Base-by-base conservation (phyloP, 108 stramenopile species). In the Fragilaria radians region DNA sequence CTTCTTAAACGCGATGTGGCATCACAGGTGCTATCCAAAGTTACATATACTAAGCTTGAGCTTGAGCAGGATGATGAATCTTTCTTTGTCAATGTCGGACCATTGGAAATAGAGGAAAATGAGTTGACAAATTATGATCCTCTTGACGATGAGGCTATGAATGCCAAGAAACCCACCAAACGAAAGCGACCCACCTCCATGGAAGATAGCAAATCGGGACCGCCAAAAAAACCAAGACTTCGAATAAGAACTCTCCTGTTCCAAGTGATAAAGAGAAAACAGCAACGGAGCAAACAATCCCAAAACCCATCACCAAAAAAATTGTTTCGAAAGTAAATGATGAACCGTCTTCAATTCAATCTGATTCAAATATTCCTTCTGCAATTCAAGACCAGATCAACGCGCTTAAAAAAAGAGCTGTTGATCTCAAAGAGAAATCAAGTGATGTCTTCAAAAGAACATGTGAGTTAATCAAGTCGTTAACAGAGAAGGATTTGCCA, bases 51-150 rank as follows among this genome's bases (percentile, higher is more conserved):
- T 7, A 86, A 85, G 67, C 68, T 92, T 22, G 91, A 92, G 54
- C 67, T 80, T 31, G 82, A 86, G 63, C 55, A 72, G 46, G 66
- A 78, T 28, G 76, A 72, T 50, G 86, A 89, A 57, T 87, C 80
- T 31, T 93, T 93, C 78, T 93, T 93, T 69, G 91, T 93, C 57
- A 93, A 93, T 59, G 70, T 93, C 21, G 91, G 91, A 5, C 75
- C 79, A 42, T 62, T 89, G 48, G 88, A 89, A 68, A 76, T 93
- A 67, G 91, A 84, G 28, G 82, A 85, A 19, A 66, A 69, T 61
- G 86, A 82, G 17, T 83, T 77, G 64, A 77, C 61, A 7, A 76
- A 76, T 28, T 80, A 86, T 57, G 82, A 85, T 59, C 77, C 79
- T 1, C 52, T 80, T 0, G 53, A 72, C 48, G 80, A 81, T 58